Percentiles rank a stretch among this genome's conserved stretches.
Conservation (phyloP, 768 basidiomycete genomes). For the Lactarius akahatsu region DNA sequence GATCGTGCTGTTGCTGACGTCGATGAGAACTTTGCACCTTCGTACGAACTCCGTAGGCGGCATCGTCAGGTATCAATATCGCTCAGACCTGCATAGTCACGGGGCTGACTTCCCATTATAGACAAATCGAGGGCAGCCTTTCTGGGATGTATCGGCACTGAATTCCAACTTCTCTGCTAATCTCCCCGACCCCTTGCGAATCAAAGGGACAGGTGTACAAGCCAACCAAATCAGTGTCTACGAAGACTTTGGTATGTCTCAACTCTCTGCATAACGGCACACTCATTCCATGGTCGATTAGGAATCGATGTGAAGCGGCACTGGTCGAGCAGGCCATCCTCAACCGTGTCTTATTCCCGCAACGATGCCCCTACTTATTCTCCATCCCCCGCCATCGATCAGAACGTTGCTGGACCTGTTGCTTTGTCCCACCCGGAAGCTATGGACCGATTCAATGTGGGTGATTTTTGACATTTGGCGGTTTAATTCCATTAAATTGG, state of each 20-base stretch:
- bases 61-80: slow-evolving; percentile 71
- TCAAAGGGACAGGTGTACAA: slow-evolving; percentile 81
- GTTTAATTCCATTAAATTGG: slow-evolving; percentile 9
- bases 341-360: slow-evolving; percentile 65
- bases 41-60: slow-evolving; percentile 80
- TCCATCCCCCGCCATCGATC: slow-evolving; percentile 65
- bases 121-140: slow-evolving; percentile 69
- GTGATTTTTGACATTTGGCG: slow-evolving; percentile 32
- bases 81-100: background rate
- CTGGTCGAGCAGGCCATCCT: slow-evolving; percentile 62
- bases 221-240: slow-evolving; percentile 84
- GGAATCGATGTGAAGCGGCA: slow-evolving; percentile 59
- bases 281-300: slow-evolving; percentile 30
- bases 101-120: slow-evolving; percentile 32
- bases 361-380: slow-evolving; percentile 49
- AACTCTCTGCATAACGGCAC: background rate
- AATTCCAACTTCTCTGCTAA: slow-evolving; percentile 65
- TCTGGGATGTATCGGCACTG: slow-evolving; percentile 84
- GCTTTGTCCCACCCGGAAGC: slow-evolving; percentile 73
- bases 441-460: slow-evolving; percentile 83
- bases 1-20: slow-evolving; percentile 91
- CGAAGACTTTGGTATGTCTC: slow-evolving; percentile 78
- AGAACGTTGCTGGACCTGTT: slow-evolving; percentile 39
- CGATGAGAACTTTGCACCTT: slow-evolving; percentile 80
- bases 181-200: slow-evolving; percentile 86